These are phyloP conservation scores for Colletotrichum sp. DNA, from an alignment of 2,329 filamentous ascomycete species.

Conservation along the genomic window DNA sequence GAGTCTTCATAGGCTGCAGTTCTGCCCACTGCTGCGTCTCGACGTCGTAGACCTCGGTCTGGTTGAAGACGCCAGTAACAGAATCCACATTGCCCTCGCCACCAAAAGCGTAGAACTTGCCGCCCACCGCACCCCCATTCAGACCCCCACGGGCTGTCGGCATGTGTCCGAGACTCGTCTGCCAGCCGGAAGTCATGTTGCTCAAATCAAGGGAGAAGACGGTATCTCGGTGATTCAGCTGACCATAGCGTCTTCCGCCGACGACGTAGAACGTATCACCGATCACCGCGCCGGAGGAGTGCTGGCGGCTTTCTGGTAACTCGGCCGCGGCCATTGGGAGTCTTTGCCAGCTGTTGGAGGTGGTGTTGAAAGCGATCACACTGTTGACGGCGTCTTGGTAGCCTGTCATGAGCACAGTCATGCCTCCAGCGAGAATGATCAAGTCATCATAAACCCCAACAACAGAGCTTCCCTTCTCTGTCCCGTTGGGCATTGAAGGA, in stretches of 20 bases:
- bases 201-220: conserved; percentile 38
- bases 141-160: conserved; percentile 40
- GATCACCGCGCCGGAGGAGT: conserved; percentile 34
- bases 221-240: conserved; percentile 34
- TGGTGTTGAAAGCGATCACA: conserved; percentile 36
- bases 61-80: conserved; percentile 12
- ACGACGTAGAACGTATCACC: conserved; percentile 38
- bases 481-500: conserved; percentile 27
- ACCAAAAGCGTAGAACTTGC: conserved; percentile 37
- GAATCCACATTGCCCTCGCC: conserved; percentile 37
- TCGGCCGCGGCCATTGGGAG: conserved; percentile 27
- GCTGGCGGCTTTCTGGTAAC: conserved; percentile 37
- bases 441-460: conserved; percentile 32
- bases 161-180: conserved; percentile 32
- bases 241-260: conserved; percentile 35
- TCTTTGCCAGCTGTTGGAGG: conserved; percentile 27
- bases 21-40: background rate
- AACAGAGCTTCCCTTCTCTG: conserved; percentile 34
- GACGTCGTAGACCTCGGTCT: background rate
- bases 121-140: conserved; percentile 30
- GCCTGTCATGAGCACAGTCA: conserved; percentile 26
- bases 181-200: conserved; percentile 30
- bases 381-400: conserved; percentile 31
- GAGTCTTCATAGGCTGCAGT: background rate
- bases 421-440: conserved; percentile 43